phyloP scores from a whole-genome alignment of 208 protist species.

The Novymonas esmeraldas region DNA sequence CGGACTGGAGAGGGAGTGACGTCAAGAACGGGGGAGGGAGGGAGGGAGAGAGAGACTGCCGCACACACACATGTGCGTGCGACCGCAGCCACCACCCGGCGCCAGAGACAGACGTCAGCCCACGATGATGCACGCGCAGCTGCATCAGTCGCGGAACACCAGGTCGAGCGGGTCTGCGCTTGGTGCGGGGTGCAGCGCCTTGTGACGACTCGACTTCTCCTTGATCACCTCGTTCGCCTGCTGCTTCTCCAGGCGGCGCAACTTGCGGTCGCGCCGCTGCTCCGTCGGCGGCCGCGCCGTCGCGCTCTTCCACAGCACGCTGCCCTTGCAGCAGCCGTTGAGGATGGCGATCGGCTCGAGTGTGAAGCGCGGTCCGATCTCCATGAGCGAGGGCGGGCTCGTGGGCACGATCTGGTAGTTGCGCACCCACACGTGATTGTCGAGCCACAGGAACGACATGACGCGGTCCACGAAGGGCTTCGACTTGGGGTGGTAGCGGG shows the following conservation, averaged over 20 bases:
- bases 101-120: no score
- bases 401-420: slow-evolving; percentile 96
- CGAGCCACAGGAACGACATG: slow-evolving; percentile 96
- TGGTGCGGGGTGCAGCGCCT: slow-evolving; percentile 63
- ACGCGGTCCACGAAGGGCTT: slow-evolving; percentile 99
- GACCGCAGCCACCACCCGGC: no score
- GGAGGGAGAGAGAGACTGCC: not conserved
- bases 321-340: slow-evolving; percentile 94
- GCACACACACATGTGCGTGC: no score
- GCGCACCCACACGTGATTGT: slow-evolving; percentile 98
- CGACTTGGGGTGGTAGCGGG: slow-evolving; percentile 95
- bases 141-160: slow-evolving; percentile 66
- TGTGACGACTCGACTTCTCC: slow-evolving; percentile 63
- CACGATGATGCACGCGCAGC: no score
- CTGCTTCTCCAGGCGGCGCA: slow-evolving; percentile 74
- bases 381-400: slow-evolving; percentile 82
- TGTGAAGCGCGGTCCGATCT: slow-evolving; percentile 98
- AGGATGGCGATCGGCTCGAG: slow-evolving; percentile 95
- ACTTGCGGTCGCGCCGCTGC: slow-evolving; percentile 78
- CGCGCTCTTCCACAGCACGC: slow-evolving; percentile 93
- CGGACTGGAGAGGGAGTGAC: no score
- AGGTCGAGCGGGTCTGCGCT: slow-evolving; percentile 68
- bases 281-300: slow-evolving; percentile 69
- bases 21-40: no score
- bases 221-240: slow-evolving; percentile 69